Conservation (phyloP, 176 grass and related monocot species). For the Avena sativa region DNA sequence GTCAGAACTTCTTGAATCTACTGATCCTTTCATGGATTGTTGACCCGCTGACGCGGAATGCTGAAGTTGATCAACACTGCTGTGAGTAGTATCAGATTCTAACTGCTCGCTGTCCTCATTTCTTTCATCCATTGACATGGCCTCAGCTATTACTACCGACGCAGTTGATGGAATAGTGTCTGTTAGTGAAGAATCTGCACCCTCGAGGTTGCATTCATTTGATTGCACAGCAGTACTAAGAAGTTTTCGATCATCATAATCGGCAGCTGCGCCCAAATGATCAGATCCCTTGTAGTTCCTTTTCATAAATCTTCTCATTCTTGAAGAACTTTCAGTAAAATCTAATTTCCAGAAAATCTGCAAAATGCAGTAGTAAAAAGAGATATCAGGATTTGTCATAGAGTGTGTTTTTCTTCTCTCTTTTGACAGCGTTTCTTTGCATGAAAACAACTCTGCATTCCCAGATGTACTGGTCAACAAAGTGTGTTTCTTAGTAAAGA, state of each 20-base stretch:
- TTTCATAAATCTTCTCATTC: conserved; percentile 99
- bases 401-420: not conserved
- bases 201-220: conserved; percentile 46
- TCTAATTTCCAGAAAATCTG: conserved; percentile 97
- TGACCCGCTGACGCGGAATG: conserved; percentile 60
- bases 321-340: conserved; percentile 90
- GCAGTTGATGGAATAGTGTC: conserved; percentile 70
- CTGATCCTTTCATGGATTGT: conserved; percentile 64
- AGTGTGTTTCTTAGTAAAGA: conserved; percentile 37
- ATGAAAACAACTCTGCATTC: conserved; percentile 24
- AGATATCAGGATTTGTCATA: conserved; percentile 23
- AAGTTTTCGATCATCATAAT: conserved; percentile 83
- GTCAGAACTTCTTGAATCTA: conserved; percentile 70
- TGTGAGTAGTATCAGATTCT: conserved; percentile 58
- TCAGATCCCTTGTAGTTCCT: conserved; percentile 90
- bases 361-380: conserved; percentile 31
- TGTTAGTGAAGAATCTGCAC: conserved; percentile 58
- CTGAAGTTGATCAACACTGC: conserved; percentile 62
- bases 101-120: conserved; percentile 80
- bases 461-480: conserved; percentile 38
- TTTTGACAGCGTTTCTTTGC: conserved; percentile 16
- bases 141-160: conserved; percentile 81
- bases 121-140: conserved; percentile 85
- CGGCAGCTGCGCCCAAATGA: conserved; percentile 95
- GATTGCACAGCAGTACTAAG: conserved; percentile 54